These are phyloP conservation scores for Bipolaris oryzae DNA, from an alignment of 2,329 filamentous ascomycete genomes.

Conservation along the genomic window DNA sequence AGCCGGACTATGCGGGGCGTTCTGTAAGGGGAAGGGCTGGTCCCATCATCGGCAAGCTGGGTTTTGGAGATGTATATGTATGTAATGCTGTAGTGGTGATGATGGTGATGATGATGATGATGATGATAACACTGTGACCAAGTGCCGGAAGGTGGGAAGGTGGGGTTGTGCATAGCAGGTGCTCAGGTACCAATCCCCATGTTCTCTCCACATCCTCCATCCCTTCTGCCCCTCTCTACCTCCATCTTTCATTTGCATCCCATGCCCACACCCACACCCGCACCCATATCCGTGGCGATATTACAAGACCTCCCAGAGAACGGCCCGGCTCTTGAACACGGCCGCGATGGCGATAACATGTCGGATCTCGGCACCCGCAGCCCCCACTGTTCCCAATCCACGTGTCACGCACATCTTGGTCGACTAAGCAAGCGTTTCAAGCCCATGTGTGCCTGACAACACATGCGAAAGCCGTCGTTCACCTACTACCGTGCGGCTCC, in stretches of 20 bases:
- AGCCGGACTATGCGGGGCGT: no score
- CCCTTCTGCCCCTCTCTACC: no score
- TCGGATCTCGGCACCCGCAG: neutral
- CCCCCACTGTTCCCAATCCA: neutral
- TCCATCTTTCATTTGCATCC: no score
- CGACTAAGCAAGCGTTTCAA: slow-evolving; percentile 4
- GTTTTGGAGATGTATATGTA: no score
- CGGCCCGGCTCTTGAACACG: no score
- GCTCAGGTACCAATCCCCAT: neutral
- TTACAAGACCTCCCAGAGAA: no score
- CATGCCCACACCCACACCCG: no score
- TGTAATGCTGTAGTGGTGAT: neutral
- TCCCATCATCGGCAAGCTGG: no score
- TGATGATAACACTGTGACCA: no score
- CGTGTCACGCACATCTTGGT: slow-evolving; percentile 4
- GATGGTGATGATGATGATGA: neutral
- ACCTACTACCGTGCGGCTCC: neutral
- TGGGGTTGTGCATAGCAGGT: neutral
- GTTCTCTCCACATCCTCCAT: no score
- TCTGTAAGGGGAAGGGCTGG: neutral
- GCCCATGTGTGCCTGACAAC: neutral
- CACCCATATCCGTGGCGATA: no score
- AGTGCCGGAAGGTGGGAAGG: neutral
- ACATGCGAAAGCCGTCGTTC: neutral
- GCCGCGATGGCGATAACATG: neutral